A percentile compares a stretch with the other conserved stretches of the same genome.
Conservation (phyloP, 352 stramenopile genomes). For the Phytophthora cryptogea region DNA sequence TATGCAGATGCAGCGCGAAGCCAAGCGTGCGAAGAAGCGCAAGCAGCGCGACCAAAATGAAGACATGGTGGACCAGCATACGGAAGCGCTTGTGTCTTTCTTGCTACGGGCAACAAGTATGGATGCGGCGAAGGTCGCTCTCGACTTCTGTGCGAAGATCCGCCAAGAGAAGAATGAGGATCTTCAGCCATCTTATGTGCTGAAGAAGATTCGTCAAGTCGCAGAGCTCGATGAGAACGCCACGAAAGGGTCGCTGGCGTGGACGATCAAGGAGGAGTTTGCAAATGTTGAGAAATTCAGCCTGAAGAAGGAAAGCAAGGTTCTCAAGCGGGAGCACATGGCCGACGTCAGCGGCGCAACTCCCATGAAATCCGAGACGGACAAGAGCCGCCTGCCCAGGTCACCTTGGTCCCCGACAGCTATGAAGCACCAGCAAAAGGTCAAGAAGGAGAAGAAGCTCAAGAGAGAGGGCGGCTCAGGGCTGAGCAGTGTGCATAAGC, state of each 20-base stretch:
- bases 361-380: constrained; percentile 33
- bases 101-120: constrained; percentile 55
- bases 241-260: constrained; percentile 52
- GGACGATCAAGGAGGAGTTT: constrained; percentile 58
- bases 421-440: constrained; percentile 65
- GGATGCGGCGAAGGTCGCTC: constrained; percentile 68
- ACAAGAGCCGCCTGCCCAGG: constrained; percentile 48
- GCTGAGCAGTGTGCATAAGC: constrained; percentile 42
- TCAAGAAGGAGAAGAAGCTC: constrained; percentile 61
- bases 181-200: constrained; percentile 63
- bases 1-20: constrained; percentile 83
- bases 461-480: constrained; percentile 33
- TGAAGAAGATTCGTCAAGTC: constrained; percentile 77
- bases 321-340: constrained; percentile 51
- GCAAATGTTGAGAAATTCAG: constrained; percentile 29
- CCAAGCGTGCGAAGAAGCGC: constrained; percentile 81
- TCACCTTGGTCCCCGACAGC: constrained; percentile 69
- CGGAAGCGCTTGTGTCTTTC: constrained; percentile 62
- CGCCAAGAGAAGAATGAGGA: constrained; percentile 44
- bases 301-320: constrained; percentile 50
- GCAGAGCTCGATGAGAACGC: constrained; percentile 53
- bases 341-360: constrained; percentile 34
- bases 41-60: constrained; percentile 75
- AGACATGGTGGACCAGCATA: constrained; percentile 63
- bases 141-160: constrained; percentile 69